Evolutionary conservation across 345 rosid species (phyloP), one percentile per base, ranked within the genome.

Genomic region (Aegle marmelos): DNA sequence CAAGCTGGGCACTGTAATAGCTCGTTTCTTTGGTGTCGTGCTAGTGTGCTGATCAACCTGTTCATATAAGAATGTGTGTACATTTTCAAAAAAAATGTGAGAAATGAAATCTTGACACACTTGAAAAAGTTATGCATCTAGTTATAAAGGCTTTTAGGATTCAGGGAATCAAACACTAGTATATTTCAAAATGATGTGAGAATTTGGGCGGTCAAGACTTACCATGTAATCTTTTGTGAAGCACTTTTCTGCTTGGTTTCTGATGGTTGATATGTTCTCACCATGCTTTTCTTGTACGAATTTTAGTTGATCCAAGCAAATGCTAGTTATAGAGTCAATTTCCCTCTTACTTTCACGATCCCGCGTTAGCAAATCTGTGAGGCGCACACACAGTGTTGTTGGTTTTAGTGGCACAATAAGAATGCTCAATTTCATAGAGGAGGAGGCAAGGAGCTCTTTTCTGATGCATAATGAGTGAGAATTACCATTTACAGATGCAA

Each of bases 161-260:
- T 41, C 11, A 41, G 0, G 50, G 0, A 41, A 41, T 41, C 50
- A 41, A 41, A 41, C 50, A 41, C 50, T 11, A 41, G 13, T 39
- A 39, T 39, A 39, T 39, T 39, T 39, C 48, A 39, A 39, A 39
- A 39, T 39, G 48, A 41, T 0, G 48, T 41, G 16, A 41, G 11
- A 41, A 41, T 41, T 41, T 13, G 48, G 25, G 14, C 13, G 25
- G 59, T 48, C 22, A 25, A 74, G 25, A 59, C 86, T 58, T 87
- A 95, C 99, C 96, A 87, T 75, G 83, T 92, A 95, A 79, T 91
- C 92, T 82, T 88, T 84, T 31, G 90, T 84, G 75, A 93, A 88
- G 78, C 88, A 88, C 81, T 91, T 90, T 69, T 92, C 91, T 70
- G 98, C 89, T 80, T 83, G 85, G 83, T 60, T 87, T 85, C 92